Percentiles rank a stretch among this genome's conserved stretches.
These are phyloP conservation scores for Geotrichum cucujoidarum DNA, from an alignment of 1,139 yeast species.

Conservation along the genomic window DNA sequence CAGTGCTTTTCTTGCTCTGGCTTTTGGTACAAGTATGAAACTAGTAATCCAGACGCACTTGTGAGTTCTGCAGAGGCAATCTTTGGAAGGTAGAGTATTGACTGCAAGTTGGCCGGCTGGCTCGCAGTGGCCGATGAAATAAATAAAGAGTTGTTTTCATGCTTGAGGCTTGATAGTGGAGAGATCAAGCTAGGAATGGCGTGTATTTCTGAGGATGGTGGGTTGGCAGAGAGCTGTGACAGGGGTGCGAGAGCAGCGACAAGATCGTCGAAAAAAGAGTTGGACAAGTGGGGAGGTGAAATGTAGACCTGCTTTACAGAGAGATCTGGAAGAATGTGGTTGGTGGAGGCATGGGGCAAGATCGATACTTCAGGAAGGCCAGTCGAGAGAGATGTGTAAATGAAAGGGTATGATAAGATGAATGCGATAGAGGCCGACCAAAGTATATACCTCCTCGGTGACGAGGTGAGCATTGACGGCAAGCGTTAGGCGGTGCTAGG, in stretches of 20 bases:
- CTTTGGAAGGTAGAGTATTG: slow-evolving; percentile 12
- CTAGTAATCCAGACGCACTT: slow-evolving; percentile 22
- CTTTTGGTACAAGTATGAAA: slow-evolving; percentile 23
- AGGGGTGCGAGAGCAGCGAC: slow-evolving; percentile 14
- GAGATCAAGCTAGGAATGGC: slow-evolving; percentile 16
- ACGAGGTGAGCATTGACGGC: slow-evolving; percentile 11
- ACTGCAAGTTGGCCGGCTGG: slow-evolving; percentile 12
- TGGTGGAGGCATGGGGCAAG: slow-evolving; percentile 11
- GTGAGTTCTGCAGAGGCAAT: slow-evolving; percentile 6
- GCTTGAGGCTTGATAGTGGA: background rate
- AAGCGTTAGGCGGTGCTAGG: too few relatives aligned
- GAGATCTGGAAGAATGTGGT: slow-evolving; percentile 19
- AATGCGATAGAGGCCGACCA: slow-evolving; percentile 49
- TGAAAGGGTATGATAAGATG: slow-evolving; percentile 48
- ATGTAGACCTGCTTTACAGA: slow-evolving; percentile 36
- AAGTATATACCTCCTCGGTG: slow-evolving; percentile 45
- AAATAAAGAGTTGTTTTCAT: background rate
- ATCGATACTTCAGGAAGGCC: slow-evolving; percentile 19
- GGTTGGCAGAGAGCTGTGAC: background rate
- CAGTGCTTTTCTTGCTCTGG: slow-evolving; percentile 17
- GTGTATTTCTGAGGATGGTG: background rate
- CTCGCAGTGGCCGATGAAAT: background rate
- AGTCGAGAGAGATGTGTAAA: slow-evolving; percentile 35
- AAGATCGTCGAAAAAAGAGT: slow-evolving; percentile 8
- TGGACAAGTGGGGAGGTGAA: slow-evolving; percentile 27